These are phyloP conservation scores for Gloeopeniophorella convolvens DNA, from an alignment of 768 basidiomycete genomes.

Conservation along the genomic window DNA sequence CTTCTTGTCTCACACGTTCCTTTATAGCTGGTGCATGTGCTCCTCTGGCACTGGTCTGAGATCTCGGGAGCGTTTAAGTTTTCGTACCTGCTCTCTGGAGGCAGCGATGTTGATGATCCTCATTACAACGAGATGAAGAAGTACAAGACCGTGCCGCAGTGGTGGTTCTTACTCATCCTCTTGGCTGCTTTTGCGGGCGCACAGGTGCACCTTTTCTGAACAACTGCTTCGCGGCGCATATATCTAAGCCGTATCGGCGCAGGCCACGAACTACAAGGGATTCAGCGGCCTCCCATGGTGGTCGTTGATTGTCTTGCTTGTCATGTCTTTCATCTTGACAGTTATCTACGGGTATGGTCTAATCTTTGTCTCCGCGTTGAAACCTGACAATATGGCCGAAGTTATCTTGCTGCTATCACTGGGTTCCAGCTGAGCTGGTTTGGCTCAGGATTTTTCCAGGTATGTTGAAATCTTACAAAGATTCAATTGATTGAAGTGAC, in stretches of 20 bases:
- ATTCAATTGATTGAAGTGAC: not conserved
- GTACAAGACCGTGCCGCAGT: conserved; percentile 21
- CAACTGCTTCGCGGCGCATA: not conserved
- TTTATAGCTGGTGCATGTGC: conserved; percentile 26
- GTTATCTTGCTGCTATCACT: conserved; percentile 13
- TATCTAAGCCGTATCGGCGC: not conserved
- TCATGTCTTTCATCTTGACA: conserved; percentile 27
- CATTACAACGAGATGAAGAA: conserved; percentile 24
- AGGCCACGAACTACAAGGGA: conserved; percentile 26
- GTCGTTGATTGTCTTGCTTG: conserved; percentile 24
- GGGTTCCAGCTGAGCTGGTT: conserved; percentile 19
- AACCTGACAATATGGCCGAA: not conserved
- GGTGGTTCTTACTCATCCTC: conserved; percentile 24
- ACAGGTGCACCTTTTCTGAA: no score
- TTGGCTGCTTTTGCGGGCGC: conserved; percentile 22
- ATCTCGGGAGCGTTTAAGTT: conserved; percentile 2
- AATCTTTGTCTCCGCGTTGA: not conserved
- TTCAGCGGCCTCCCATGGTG: conserved; percentile 26
- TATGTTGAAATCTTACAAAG: not conserved
- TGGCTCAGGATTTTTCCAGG: conserved; percentile 21
- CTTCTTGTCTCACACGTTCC: not conserved
- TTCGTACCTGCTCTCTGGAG: not conserved
- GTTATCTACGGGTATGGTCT: conserved; percentile 17
- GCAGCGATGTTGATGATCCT: conserved; percentile 2
- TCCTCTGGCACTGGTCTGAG: conserved; percentile 33